Evolutionary conservation across 148 eudicot species (phyloP), one percentile per base, ranked within the genome.

Genomic region (Dysphania ambrosioides): DNA sequence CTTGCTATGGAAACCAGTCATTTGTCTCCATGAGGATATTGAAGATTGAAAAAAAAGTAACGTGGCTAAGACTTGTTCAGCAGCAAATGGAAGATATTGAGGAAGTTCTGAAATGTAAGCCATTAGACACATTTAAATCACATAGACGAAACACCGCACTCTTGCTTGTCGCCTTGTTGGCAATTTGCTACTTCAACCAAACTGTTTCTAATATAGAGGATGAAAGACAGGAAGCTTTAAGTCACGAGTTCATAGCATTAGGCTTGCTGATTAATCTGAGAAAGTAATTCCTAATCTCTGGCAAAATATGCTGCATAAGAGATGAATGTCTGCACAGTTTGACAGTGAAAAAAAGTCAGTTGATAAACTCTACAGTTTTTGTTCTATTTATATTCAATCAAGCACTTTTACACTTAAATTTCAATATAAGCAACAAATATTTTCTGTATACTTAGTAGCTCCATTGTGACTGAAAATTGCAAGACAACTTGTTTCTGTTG

Each of bases 251-350:
- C 55, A 76, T 27, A 65, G 40, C 55, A 49, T 67, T 65, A 38
- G 83, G 83, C 73, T 85, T 85, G 2, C 82, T 75, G 51, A 91
- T 88, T 11, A 53, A 38, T 72, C 79, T 75, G 15, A 68, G 76
- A 79, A 89, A 87, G 81, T 89, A 89, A 75, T 80, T 84, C 44
- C 83, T 84, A 49, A 85, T 88, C 75, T 87, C 97, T 36, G 93
- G 97, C 68, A 91, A 75, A n/a, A 85, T 75, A 29, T 82, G 88
- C 72, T 85, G 84, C 75, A 88, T 82, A 53, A 91, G 79, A 63
- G 75, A 51, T 60, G 82, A 57, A 65, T 83, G 88, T 90, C 97
- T 89, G 88, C 78, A 85, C 55, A 79, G 47, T 60, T 44, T 18
- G 53, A 27, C 7, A 53, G 8, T 27, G 36, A 66, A 58, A 58